Conservation (phyloP, 2,329 filamentous ascomycete genomes). For the Phoma herbarum region DNA sequence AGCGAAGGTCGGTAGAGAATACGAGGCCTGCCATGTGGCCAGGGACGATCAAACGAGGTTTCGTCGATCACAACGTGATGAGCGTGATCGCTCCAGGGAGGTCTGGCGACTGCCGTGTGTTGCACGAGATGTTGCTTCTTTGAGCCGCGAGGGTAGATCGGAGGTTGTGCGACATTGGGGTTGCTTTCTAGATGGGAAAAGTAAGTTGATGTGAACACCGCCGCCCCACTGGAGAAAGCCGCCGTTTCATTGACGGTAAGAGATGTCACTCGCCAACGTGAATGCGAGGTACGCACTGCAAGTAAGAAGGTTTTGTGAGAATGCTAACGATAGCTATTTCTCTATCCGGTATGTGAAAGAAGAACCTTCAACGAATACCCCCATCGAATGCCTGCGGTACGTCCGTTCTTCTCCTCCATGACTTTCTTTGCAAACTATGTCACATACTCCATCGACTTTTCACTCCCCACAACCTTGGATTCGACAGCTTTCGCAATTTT, state of each 20-base stretch:
- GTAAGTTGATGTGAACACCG: neutral
- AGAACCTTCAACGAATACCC: neutral
- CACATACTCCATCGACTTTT: too few species aligned
- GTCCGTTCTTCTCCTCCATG: neutral
- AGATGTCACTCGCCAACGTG: neutral
- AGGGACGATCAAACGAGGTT: constrained; percentile 6
- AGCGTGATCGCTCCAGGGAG: constrained; percentile 8
- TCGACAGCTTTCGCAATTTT: neutral
- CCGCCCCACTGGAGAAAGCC: neutral
- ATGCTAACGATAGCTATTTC: neutral
- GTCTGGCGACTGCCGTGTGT: constrained; percentile 13
- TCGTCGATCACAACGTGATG: constrained; percentile 1
- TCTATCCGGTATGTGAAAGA: neutral
- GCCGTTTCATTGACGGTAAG: neutral
- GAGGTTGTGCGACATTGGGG: constrained; percentile 12
- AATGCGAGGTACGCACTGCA: neutral
- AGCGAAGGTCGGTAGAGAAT: constrained; percentile 8
- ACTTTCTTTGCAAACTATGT: too few species aligned
- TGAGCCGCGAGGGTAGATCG: constrained; percentile 1
- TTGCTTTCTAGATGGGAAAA: constrained; percentile 2
- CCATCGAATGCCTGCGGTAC: neutral
- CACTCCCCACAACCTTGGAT: too few species aligned
- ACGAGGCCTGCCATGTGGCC: constrained; percentile 13
- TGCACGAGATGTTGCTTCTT: constrained; percentile 9
- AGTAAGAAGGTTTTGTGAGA: neutral